phyloP scores from a whole-genome alignment of 2,329 filamentous ascomycete genomes.

The Chaetomiaceae sp. region DNA sequence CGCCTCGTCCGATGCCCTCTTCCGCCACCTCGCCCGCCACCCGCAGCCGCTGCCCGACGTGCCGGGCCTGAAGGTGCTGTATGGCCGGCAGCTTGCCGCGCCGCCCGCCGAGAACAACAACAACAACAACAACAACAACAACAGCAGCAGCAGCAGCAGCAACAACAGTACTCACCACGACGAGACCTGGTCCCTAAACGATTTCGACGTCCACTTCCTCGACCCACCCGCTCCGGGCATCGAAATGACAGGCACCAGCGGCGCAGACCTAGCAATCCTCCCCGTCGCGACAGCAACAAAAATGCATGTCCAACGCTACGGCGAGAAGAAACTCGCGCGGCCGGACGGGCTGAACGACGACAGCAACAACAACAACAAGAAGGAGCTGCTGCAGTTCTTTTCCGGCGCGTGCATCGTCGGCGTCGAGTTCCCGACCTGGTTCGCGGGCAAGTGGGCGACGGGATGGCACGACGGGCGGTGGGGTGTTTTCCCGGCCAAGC shows the following conservation, averaged over 20 bases:
- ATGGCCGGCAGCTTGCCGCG: slow-evolving; percentile 36
- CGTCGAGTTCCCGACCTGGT: slow-evolving; percentile 47
- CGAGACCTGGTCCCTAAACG: too few species aligned
- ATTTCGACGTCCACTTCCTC: slow-evolving; percentile 50
- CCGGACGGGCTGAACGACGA: slow-evolving; percentile 41
- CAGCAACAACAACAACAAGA: too few species aligned
- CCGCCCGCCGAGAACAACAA: too few species aligned
- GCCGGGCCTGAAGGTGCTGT: slow-evolving; percentile 44
- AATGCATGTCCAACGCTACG: slow-evolving; percentile 24
- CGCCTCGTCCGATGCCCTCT: slow-evolving; percentile 48
- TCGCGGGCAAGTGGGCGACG: slow-evolving; percentile 51
- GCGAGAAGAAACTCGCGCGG: neutral
- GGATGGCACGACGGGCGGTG: slow-evolving; percentile 45
- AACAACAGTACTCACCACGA: too few species aligned
- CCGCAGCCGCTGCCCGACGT: slow-evolving; percentile 48
- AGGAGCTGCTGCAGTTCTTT: slow-evolving; percentile 35
- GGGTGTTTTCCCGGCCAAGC: slow-evolving; percentile 45
- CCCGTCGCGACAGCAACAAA: slow-evolving; percentile 44
- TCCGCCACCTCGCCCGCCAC: slow-evolving; percentile 49
- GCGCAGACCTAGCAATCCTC: slow-evolving; percentile 33
- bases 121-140: too few species aligned
- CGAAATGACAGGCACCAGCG: too few species aligned
- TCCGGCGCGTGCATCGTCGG: slow-evolving; percentile 46
- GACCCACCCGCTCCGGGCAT: slow-evolving; percentile 27
- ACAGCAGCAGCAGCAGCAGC: too few species aligned